These are phyloP conservation scores for Mortierella antarctica DNA, from an alignment of 192 early-diverging fungal genomes.

Conservation along the genomic window DNA sequence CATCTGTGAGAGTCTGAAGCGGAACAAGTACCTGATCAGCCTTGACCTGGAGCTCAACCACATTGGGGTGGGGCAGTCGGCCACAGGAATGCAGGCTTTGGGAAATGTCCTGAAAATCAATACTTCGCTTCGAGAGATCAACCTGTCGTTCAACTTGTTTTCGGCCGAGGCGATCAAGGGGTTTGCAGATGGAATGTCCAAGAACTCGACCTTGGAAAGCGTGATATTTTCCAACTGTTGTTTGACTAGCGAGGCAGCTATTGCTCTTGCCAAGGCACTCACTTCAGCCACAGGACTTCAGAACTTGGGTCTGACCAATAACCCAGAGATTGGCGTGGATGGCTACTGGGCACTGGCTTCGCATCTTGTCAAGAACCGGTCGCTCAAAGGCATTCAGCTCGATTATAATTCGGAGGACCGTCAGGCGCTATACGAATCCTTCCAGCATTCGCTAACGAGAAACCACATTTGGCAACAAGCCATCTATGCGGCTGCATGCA, in stretches of 20 bases:
- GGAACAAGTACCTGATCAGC: conserved; percentile 35
- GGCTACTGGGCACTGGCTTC: conserved; percentile 55
- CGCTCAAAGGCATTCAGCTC: conserved; percentile 55
- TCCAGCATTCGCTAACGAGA: conserved; percentile 55
- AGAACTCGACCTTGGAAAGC: conserved; percentile 54
- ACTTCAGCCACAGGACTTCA: conserved; percentile 48
- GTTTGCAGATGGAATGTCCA: conserved; percentile 39
- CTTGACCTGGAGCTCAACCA: conserved; percentile 55
- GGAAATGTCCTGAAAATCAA: conserved; percentile 38
- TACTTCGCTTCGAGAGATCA: conserved; percentile 44
- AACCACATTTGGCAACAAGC: conserved; percentile 59
- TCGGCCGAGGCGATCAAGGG: conserved; percentile 19
- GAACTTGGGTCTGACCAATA: conserved; percentile 51
- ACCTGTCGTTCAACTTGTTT: conserved; percentile 53
- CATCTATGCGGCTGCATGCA: conserved; percentile 53
- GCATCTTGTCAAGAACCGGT: conserved; percentile 46
- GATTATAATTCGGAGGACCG: conserved; percentile 63
- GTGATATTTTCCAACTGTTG: conserved; percentile 50
- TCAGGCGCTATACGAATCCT: conserved; percentile 50
- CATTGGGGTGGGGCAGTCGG: conserved; percentile 39
- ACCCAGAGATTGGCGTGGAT: conserved; percentile 54
- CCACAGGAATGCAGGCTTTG: conserved; percentile 37
- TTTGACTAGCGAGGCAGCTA: conserved; percentile 44
- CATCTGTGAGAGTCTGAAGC: conserved; percentile 37
- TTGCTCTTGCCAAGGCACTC: conserved; percentile 34